Base-by-base conservation (phyloP, 169 alveolate genomes). In the Eimeria maxima region DNA sequence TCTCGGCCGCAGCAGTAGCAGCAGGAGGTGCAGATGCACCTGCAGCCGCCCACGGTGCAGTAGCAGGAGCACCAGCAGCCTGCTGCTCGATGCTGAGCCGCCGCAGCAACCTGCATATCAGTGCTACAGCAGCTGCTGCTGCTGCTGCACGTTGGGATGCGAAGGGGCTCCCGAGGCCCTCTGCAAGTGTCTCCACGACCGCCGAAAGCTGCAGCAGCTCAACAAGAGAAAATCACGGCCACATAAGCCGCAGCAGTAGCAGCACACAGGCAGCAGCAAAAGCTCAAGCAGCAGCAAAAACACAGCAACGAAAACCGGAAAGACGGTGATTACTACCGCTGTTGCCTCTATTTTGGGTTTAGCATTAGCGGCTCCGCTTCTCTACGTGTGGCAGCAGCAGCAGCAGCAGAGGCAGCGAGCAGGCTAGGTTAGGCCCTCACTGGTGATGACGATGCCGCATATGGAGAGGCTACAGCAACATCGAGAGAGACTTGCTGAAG, bases 21-120 rank as follows among this genome's bases (percentile, higher is more conserved):
- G 89, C 65, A 45, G 65, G 47, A 47, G 33, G 65, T n/a, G 38
- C 4, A 18, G 53, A 42, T 24, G 65, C 33, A 38, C 29, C 60
- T n/a, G 63, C 53, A 44, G 87, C 63, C 14, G 87, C 63, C 60
- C 60, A 53, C 20, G 87, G 2, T 11, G 27, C 38, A 74, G 86
- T 60, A 42, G 86, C 86, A 42, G 65, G 24, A 44, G 42, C 65
- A 29, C n/a, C 60, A 78, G 44, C 69, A 5, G 13, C 45, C 24
- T 45, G 44, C 60, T 44, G 24, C 89, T 24, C n/a, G 13, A 27
- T 5, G 45, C 65, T 78, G 42, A 78, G 89, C 69, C 67, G 89
- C 89, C 89, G 89, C 60, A 78, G 89, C 89, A 78, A 22, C 69
- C 60, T 78, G 20, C 65, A 78, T 24, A 78, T 78, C 69, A 78